Evolutionary conservation across 2,329 filamentous ascomycete genomes (phyloP).

Genomic region (Penicillium paneum): DNA sequence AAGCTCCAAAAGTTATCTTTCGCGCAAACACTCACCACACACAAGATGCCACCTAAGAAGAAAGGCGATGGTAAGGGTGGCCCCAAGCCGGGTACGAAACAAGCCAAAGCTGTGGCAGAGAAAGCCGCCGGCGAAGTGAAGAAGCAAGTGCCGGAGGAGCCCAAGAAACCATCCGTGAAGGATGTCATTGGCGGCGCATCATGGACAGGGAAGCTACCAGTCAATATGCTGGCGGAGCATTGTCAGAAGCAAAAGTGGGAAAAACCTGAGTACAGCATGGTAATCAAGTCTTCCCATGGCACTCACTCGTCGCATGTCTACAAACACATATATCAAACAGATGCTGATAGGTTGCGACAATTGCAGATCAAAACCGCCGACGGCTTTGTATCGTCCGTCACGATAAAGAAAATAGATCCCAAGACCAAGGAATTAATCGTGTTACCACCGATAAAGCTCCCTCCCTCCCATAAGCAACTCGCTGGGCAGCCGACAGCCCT

Average conservation of each 20-base stretch:
- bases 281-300: conserved; percentile 32
- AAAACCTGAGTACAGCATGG: conserved; percentile 84
- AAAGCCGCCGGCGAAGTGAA: conserved; percentile 28
- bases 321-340: not conserved
- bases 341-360: conserved; percentile 16
- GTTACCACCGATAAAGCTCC: conserved; percentile 79
- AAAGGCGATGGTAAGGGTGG: conserved; percentile 39
- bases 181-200: conserved; percentile 90
- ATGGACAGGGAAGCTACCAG: conserved; percentile 95
- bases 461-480: conserved; percentile 70
- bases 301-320: not conserved
- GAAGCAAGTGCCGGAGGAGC: conserved; percentile 39
- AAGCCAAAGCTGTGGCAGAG: conserved; percentile 41
- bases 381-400: conserved; percentile 77
- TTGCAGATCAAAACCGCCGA: conserved; percentile 62
- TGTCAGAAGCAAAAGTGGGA: conserved; percentile 96
- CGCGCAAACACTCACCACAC: not conserved
- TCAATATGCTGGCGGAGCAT: conserved; percentile 89
- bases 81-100: conserved; percentile 41
- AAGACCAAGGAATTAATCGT: conserved; percentile 77
- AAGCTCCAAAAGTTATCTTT: conserved; percentile 15
- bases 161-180: conserved; percentile 60
- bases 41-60: conserved; percentile 43
- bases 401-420: conserved; percentile 67
- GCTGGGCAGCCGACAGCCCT: conserved; percentile 74